Percentiles rank a stretch among this genome's conserved stretches.
These are phyloP conservation scores for Neurospora sp. DNA, from an alignment of 495 filamentous ascomycete species.

Conservation along the genomic window DNA sequence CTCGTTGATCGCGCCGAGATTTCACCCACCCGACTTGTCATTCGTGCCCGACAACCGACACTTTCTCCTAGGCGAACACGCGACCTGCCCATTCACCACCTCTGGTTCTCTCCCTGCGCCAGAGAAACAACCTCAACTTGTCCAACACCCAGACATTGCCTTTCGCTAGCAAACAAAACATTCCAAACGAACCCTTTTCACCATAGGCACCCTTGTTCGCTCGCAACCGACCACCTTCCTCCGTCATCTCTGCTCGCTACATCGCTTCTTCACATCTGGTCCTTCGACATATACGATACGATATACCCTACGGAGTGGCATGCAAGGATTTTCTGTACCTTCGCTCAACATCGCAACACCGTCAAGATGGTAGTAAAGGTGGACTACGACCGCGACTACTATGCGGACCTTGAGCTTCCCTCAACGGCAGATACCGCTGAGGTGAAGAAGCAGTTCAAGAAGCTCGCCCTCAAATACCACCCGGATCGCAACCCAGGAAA, in stretches of 20 bases:
- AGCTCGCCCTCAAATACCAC: slow-evolving; percentile 76
- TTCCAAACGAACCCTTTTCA: background rate
- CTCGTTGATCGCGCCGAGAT: background rate
- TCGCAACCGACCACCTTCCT: background rate
- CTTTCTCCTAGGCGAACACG: background rate
- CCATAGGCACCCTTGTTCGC: background rate
- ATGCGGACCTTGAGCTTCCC: slow-evolving; percentile 66
- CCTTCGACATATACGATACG: background rate
- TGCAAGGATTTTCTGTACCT: background rate
- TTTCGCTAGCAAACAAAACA: background rate
- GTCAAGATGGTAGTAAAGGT: slow-evolving; percentile 58
- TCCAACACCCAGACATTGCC: background rate
- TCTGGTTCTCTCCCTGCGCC: background rate
- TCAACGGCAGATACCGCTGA: slow-evolving; percentile 55
- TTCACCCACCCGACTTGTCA: background rate
- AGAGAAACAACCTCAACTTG: background rate
- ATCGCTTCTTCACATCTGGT: background rate
- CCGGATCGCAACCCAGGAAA: slow-evolving; percentile 82
- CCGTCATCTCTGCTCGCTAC: background rate
- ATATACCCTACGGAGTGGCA: background rate
- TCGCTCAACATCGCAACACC: slow-evolving; percentile 1
- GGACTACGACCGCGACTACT: slow-evolving; percentile 71
- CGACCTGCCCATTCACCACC: background rate
- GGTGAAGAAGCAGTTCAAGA: slow-evolving; percentile 78
- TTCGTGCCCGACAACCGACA: background rate